Percentiles rank a stretch among this genome's conserved stretches.
phyloP scores from a whole-genome alignment of 306 rosid species.

The Ormosia emarginata region DNA sequence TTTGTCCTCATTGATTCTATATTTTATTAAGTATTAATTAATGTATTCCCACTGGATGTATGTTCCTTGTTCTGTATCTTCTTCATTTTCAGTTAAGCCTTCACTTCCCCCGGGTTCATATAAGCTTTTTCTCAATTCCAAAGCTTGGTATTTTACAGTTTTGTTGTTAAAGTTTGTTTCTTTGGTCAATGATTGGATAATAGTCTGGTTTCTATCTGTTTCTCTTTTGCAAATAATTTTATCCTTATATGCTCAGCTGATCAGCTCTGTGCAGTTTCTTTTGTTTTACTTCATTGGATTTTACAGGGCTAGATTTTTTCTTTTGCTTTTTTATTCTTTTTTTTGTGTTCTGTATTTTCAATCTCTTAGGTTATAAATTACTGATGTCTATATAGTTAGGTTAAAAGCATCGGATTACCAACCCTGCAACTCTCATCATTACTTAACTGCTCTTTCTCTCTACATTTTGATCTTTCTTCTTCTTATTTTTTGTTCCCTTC shows the following conservation, averaged over 20 bases:
- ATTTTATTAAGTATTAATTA: background rate
- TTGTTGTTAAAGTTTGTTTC: constrained; percentile 18
- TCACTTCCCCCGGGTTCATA: background rate
- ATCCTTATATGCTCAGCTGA: constrained; percentile 14
- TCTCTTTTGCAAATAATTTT: background rate
- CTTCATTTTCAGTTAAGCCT: constrained; percentile 20
- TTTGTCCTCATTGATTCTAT: constrained; percentile 4
- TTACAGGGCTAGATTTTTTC: constrained; percentile 24
- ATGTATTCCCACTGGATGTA: background rate
- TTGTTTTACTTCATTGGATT: constrained; percentile 42
- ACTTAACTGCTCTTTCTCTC: constrained; percentile 32
- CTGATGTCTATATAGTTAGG: constrained; percentile 29
- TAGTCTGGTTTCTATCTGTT: background rate
- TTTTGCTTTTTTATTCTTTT: background rate
- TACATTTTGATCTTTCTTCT: background rate
- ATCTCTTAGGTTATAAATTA: constrained; percentile 18
- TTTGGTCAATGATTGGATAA: background rate
- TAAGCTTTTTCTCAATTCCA: background rate
- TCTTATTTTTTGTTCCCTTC: constrained; percentile 32
- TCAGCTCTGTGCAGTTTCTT: constrained; percentile 10
- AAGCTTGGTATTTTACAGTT: background rate
- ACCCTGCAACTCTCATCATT: constrained; percentile 56
- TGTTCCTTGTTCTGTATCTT: background rate
- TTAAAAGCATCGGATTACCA: constrained; percentile 16
- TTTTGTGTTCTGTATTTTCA: background rate